Evolutionary conservation across 805 yeast genomes (phyloP).

Genomic region (Saccharomycopsis capsularis): DNA sequence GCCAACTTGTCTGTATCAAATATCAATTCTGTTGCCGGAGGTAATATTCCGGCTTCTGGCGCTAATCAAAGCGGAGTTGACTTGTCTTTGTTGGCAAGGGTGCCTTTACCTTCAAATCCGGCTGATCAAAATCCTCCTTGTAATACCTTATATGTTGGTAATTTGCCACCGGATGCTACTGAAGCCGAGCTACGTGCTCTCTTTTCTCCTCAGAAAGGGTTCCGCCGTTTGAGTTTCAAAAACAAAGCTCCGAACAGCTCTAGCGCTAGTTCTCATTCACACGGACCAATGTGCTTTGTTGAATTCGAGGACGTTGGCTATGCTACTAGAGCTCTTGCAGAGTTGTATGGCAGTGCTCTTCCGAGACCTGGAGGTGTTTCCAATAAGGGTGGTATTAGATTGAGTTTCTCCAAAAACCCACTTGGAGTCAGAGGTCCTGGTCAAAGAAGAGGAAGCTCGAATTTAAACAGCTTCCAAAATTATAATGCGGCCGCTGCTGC

Average conservation of each 20-base stretch:
- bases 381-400: conserved; percentile 88
- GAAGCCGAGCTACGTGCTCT: conserved; percentile 85
- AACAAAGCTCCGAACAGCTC: conserved; percentile 50
- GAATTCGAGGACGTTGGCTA: conserved; percentile 94
- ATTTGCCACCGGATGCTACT: conserved; percentile 93
- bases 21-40: conserved; percentile 1
- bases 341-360: conserved; percentile 84
- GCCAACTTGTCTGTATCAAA: background rate
- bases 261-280: conserved; percentile 40
- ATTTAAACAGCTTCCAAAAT: conserved; percentile 5
- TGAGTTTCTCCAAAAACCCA: conserved; percentile 93
- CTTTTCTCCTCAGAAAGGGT: conserved; percentile 85
- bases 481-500: background rate
- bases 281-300: conserved; percentile 99
- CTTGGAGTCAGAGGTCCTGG: conserved; percentile 85
- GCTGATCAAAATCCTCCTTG: conserved; percentile 99
- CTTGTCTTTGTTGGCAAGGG: conserved; percentile 64
- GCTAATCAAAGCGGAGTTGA: conserved; percentile 34
- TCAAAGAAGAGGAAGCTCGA: conserved; percentile 34
- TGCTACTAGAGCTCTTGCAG: conserved; percentile 92
- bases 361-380: conserved; percentile 63
- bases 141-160: conserved; percentile 93
- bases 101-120: conserved; percentile 92
- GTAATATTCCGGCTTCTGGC: conserved; percentile 1
- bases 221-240: conserved; percentile 85